These are phyloP conservation scores for Meira miltonrushii DNA, from an alignment of 1,284 basidiomycete genomes.

Conservation along the genomic window DNA sequence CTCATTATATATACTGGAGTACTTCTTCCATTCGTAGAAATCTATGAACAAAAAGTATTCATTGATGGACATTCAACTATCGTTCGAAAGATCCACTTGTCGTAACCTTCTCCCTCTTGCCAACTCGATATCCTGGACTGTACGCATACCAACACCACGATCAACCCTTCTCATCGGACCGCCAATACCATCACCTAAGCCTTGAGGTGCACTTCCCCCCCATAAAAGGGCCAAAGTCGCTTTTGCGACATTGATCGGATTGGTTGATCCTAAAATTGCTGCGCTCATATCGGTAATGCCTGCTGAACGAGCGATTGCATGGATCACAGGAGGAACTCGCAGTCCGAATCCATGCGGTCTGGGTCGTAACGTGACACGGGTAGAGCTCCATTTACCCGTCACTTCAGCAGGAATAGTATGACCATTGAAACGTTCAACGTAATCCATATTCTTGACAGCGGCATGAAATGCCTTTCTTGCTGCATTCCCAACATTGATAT, in stretches of 20 bases:
- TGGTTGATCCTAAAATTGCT: constrained; percentile 87
- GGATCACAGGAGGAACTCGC: constrained; percentile 79
- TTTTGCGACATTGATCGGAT: constrained; percentile 64
- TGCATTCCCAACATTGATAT: constrained; percentile 62
- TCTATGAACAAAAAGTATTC: too few relatives aligned
- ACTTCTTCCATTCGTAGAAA: too few relatives aligned
- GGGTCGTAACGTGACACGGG: constrained; percentile 74
- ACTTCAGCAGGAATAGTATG: constrained; percentile 82
- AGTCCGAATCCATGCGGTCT: constrained; percentile 85
- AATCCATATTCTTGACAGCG: constrained; percentile 81
- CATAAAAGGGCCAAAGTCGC: constrained; percentile 53
- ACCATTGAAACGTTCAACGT: constrained; percentile 78
- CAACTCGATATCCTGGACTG: constrained; percentile 12
- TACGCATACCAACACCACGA: constrained; percentile 43
- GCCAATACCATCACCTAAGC: constrained; percentile 48
- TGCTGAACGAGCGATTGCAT: constrained; percentile 78
- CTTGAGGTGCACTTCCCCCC: constrained; percentile 41
- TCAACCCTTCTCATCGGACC: constrained; percentile 45
- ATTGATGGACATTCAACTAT: too few relatives aligned
- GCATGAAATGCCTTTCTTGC: constrained; percentile 65
- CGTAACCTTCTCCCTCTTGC: constrained; percentile 13
- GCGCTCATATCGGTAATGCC: constrained; percentile 91
- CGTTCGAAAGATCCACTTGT: not conserved
- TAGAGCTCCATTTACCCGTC: constrained; percentile 77
- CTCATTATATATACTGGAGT: too few relatives aligned